A percentile compares a stretch with the other conserved stretches of the same genome.
phyloP scores from a whole-genome alignment of 352 stramenopile species.

The Pythium oligandrum region DNA sequence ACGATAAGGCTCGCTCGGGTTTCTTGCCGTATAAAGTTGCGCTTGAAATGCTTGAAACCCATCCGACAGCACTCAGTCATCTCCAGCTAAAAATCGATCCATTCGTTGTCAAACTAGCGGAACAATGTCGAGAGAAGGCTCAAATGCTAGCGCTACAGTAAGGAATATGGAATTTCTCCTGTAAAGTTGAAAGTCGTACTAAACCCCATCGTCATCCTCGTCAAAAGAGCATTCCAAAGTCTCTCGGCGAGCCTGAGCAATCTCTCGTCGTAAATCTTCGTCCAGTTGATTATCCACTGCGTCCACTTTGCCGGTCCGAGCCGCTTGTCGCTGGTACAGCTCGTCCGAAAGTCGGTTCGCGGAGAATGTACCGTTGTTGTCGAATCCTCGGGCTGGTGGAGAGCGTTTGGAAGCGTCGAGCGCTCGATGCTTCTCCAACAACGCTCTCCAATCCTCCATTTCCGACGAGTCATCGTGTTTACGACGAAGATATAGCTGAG shows the following conservation, averaged over 20 bases:
- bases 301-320: no score
- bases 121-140: conserved; percentile 40
- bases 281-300: not conserved
- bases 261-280: conserved; percentile 17
- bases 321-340: no score
- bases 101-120: conserved; percentile 36
- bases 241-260: conserved; percentile 24
- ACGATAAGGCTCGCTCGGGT: conserved; percentile 29
- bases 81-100: conserved; percentile 42
- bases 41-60: conserved; percentile 40
- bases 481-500: conserved; percentile 13
- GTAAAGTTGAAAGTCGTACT: conserved; percentile 5
- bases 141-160: conserved; percentile 19
- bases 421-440: conserved; percentile 5
- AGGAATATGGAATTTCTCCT: not conserved
- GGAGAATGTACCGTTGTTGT: not conserved
- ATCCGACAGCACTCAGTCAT: conserved; percentile 35
- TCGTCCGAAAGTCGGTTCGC: no score
- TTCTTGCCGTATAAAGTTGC: conserved; percentile 27
- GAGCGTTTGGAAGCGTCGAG: not conserved
- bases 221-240: conserved; percentile 35
- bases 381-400: not conserved
- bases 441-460: conserved; percentile 5
- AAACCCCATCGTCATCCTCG: conserved; percentile 10
- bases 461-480: not conserved